Conservation (phyloP, 176 grass and related monocot genomes). For the Otatea glauca region DNA sequence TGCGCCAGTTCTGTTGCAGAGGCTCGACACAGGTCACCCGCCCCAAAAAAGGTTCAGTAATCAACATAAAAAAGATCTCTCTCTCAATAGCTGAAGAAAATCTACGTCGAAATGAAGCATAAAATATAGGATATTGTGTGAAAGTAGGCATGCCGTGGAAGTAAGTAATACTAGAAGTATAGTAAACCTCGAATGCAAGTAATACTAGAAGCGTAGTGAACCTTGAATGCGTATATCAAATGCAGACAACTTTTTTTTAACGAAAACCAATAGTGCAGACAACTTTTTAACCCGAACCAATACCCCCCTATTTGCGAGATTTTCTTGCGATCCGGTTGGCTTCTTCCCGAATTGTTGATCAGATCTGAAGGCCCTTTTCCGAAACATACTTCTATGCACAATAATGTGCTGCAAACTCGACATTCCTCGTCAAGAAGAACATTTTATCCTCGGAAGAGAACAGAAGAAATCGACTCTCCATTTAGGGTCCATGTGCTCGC, state of each 20-base stretch:
- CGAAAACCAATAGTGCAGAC: background rate
- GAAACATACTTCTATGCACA: background rate
- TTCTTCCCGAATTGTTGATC: background rate
- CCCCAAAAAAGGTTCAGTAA: background rate
- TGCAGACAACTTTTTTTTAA: no score
- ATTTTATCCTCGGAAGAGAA: background rate
- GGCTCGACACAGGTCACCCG: background rate
- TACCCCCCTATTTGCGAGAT: background rate
- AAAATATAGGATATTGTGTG: background rate
- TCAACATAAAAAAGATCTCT: background rate
- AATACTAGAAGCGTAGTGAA: background rate
- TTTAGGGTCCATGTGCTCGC: background rate
- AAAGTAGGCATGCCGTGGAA: background rate
- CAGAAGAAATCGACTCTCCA: background rate
- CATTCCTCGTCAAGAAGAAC: background rate
- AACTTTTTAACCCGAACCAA: background rate
- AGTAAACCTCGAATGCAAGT: background rate
- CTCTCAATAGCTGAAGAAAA: background rate
- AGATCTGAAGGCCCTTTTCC: background rate
- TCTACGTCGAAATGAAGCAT: background rate
- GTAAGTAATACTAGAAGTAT: background rate
- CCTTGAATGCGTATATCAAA: background rate
- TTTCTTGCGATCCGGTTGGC: background rate
- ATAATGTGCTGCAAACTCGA: background rate
- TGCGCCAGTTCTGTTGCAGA: background rate